Percentiles rank a stretch among this genome's conserved stretches.
These are phyloP conservation scores for Pythium plurisporium DNA, from an alignment of 352 stramenopile species.

Conservation along the genomic window DNA sequence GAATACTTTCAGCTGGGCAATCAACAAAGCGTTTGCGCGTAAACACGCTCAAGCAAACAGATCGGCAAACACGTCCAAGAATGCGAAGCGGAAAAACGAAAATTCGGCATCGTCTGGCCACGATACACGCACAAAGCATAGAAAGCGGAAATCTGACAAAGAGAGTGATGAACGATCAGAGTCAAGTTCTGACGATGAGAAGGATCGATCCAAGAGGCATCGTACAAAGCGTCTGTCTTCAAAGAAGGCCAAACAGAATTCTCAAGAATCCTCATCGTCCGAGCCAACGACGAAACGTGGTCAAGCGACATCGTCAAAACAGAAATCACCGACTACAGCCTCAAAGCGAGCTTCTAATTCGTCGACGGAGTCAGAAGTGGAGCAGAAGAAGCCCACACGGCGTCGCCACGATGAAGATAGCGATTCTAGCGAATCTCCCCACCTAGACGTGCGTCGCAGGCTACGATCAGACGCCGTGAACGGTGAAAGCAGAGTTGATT, in stretches of 20 bases:
- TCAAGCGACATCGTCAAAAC: not conserved
- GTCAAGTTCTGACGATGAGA: not conserved
- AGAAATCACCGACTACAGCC: no score
- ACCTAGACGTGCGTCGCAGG: not conserved
- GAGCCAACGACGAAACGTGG: not conserved
- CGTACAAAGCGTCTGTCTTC: not conserved
- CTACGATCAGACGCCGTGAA: not conserved
- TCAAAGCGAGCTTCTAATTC: not conserved
- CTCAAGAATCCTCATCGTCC: not conserved
- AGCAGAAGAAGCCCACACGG: not conserved
- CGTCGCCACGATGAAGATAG: not conserved
- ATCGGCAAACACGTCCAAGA: slow-evolving; percentile 1
- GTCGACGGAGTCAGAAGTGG: not conserved
- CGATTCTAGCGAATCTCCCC: not conserved
- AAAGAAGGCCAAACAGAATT: not conserved
- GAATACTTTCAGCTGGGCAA: slow-evolving; percentile 73
- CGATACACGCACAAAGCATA: not conserved
- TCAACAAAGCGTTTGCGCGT: slow-evolving; percentile 57
- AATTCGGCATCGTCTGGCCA: slow-evolving; percentile 12
- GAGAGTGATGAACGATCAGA: not conserved
- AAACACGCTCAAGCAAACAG: slow-evolving; percentile 35
- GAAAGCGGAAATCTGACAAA: not conserved
- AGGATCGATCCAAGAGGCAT: not conserved
- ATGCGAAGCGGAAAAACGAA: not conserved
- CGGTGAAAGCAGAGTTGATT: not conserved